phyloP scores from a whole-genome alignment of 2,329 filamentous ascomycete genomes.

The Colletotrichum sp. region DNA sequence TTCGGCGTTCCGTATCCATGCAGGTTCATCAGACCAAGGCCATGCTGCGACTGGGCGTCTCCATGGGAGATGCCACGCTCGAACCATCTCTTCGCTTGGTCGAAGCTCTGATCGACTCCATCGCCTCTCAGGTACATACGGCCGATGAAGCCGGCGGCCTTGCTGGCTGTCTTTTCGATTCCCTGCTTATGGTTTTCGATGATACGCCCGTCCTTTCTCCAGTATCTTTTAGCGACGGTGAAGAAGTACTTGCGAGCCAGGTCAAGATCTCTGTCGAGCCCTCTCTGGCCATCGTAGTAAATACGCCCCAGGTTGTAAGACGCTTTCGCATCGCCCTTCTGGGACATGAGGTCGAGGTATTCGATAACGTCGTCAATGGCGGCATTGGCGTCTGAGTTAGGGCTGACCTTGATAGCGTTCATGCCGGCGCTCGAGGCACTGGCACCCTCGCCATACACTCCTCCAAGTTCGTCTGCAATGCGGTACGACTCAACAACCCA shows the following conservation, averaged over 20 bases:
- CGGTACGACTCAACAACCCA: slow-evolving; percentile 81
- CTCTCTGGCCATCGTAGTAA: slow-evolving; percentile 85
- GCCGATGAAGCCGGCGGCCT: slow-evolving; percentile 86
- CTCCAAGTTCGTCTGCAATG: slow-evolving; percentile 88
- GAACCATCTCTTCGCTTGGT: slow-evolving; percentile 82
- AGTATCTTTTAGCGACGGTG: slow-evolving; percentile 79
- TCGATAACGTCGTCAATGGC: slow-evolving; percentile 93
- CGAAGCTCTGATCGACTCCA: slow-evolving; percentile 79
- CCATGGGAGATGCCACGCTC: slow-evolving; percentile 76
- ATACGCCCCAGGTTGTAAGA: slow-evolving; percentile 85
- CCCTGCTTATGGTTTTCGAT: slow-evolving; percentile 71
- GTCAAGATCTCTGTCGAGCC: slow-evolving; percentile 73
- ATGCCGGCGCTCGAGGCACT: slow-evolving; percentile 86
- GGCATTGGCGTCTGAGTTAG: slow-evolving; percentile 81
- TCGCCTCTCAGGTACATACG: slow-evolving; percentile 91
- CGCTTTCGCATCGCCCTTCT: slow-evolving; percentile 87
- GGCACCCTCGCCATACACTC: slow-evolving; percentile 93
- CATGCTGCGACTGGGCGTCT: slow-evolving; percentile 85
- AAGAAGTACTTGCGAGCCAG: slow-evolving; percentile 83
- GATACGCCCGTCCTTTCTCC: slow-evolving; percentile 78
- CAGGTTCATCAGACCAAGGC: slow-evolving; percentile 82
- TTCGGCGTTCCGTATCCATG: slow-evolving; percentile 73
- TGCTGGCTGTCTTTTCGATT: slow-evolving; percentile 80
- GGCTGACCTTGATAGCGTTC: slow-evolving; percentile 76
- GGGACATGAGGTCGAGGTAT: slow-evolving; percentile 87